These are phyloP conservation scores for Cordyceps pruinosa DNA, from an alignment of 2,329 filamentous ascomycete genomes.

Conservation along the genomic window DNA sequence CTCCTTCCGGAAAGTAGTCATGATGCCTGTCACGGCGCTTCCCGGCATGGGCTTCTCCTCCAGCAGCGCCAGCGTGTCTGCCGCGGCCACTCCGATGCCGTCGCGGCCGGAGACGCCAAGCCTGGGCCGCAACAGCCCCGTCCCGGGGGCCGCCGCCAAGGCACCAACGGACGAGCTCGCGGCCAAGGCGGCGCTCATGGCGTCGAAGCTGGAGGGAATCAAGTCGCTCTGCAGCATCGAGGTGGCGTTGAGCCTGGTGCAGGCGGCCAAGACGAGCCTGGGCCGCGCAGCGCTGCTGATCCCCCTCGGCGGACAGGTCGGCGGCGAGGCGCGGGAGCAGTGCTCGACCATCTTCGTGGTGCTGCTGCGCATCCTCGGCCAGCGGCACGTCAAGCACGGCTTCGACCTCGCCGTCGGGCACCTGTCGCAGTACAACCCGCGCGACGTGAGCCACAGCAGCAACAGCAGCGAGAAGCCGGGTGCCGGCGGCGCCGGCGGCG, in stretches of 20 bases:
- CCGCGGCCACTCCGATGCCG: slow-evolving; percentile 27
- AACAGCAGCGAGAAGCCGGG: slow-evolving; percentile 44
- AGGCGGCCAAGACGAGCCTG: slow-evolving; percentile 78
- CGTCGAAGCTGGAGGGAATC: slow-evolving; percentile 87
- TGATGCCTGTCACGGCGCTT: slow-evolving; percentile 94
- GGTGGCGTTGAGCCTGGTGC: slow-evolving; percentile 82
- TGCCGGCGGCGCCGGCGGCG: slow-evolving; percentile 32
- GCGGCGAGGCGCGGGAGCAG: slow-evolving; percentile 77
- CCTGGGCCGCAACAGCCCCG: slow-evolving; percentile 29
- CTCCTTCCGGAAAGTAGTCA: slow-evolving; percentile 96
- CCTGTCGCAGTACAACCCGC: slow-evolving; percentile 83
- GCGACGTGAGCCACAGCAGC: slow-evolving; percentile 63
- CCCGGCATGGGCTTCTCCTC: slow-evolving; percentile 59
- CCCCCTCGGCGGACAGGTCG: slow-evolving; percentile 68
- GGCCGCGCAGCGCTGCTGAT: slow-evolving; percentile 82
- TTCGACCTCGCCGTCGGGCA: slow-evolving; percentile 92
- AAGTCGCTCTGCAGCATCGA: slow-evolving; percentile 94
- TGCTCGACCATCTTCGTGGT: slow-evolving; percentile 84
- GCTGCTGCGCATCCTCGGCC: slow-evolving; percentile 76
- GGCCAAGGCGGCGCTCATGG: slow-evolving; percentile 97
- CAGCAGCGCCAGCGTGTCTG: slow-evolving; percentile 28
- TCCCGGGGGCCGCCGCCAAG: slow-evolving; percentile 43
- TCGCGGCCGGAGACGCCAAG: slow-evolving; percentile 47
- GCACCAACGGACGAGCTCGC: slow-evolving; percentile 86
- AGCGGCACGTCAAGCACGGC: slow-evolving; percentile 81